These are phyloP conservation scores for Agaricales sp. DNA, from an alignment of 1,284 basidiomycete genomes.

Conservation along the genomic window DNA sequence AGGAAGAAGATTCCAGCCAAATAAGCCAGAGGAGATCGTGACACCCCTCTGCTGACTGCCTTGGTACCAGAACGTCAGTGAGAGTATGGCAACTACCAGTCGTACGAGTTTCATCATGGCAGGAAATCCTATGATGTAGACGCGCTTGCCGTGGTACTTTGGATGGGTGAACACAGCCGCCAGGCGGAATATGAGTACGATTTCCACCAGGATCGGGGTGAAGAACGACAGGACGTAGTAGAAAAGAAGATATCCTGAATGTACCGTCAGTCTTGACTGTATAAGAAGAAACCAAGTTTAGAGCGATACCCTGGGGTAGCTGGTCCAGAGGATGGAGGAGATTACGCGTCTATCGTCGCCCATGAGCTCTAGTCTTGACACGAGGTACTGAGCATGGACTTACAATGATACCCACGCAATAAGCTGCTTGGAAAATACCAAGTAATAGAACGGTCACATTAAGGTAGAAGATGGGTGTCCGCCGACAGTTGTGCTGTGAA, in stretches of 20 bases:
- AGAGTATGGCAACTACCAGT: not conserved
- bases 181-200: not conserved
- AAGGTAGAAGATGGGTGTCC: not conserved
- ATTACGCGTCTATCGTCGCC: not conserved
- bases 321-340: slow-evolving; percentile 1
- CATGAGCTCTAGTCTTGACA: not conserved
- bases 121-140: not conserved
- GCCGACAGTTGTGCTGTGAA: not conserved
- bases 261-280: too few relatives aligned
- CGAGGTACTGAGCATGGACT: not conserved
- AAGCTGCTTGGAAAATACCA: not conserved
- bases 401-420: not conserved
- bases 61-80: not conserved
- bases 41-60: not conserved
- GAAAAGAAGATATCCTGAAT: not conserved
- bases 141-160: not conserved
- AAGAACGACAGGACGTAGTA: slow-evolving; percentile 1
- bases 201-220: slow-evolving; percentile 2
- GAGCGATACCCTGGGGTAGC: not conserved
- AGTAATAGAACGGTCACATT: not conserved
- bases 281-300: too few relatives aligned
- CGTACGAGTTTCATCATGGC: slow-evolving; percentile 1
- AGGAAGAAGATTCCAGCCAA: not conserved
- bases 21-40: not conserved
- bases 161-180: not conserved